Base-by-base conservation (phyloP, 306 rosid genomes). In the Cercis canadensis region DNA sequence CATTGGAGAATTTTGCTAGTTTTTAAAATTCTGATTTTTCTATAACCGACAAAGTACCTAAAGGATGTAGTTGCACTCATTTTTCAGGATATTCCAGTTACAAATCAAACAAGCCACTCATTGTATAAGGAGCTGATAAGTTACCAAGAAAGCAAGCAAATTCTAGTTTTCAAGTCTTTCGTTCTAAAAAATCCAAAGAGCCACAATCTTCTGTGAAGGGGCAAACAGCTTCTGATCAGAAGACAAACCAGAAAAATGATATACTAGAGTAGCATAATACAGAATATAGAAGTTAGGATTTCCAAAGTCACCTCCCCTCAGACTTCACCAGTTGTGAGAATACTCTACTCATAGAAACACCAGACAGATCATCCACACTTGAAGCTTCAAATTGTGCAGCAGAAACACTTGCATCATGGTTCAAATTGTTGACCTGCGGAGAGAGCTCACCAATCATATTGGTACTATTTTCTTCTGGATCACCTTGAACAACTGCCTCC, bases 261-360 rank as follows among this genome's bases (percentile, higher is more conserved):
- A 43, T 18, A 34, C 37, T 65, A 64, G 51, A 65, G 62, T 54
- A 63, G 16, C 68, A 40, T 49, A 50, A 75, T 45, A 52, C 32
- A 46, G 14, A 45, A 62, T 51, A 58, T 51, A 55, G 41, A 19
- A 70, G 18, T 57, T 17, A 8, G 36, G 13, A 32, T 60, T 52
- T 72, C 46, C 31, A 60, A 53, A 61, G 65, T 88, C 82, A 92
- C 83, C 96, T 83, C 31, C 98, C 95, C 79, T 89, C 96, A 0
- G 95, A 87, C 34, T 89, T 92, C 73, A 92, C 92, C 81, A 87
- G 81, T 85, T 89, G 96, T 5, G 98, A 87, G 87, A 92, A 92
- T 17, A 92, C 96, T 65, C 79, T 85, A 76, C 98, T 92, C 96
- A 89, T 87, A 5, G 98, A 92, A 77, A 87, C 96, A 43, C 98